Evolutionary conservation across 305 asterid species (phyloP).

Genomic region (Fraxinus sp.): DNA sequence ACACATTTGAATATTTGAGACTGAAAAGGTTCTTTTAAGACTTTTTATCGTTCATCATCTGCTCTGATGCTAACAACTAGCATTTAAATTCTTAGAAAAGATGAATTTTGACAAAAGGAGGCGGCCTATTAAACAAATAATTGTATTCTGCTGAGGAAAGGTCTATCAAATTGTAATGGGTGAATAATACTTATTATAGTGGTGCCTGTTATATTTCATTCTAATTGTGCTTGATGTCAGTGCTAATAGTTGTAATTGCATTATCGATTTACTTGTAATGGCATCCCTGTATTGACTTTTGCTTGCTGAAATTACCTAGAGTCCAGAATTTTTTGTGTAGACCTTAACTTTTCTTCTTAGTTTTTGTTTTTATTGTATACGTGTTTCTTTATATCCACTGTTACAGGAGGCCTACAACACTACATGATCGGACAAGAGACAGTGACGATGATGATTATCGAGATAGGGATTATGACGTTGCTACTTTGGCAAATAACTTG

Average conservation of each 20-base stretch:
- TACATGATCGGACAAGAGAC: conserved; percentile 63
- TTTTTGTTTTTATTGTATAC: not conserved
- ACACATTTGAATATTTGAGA: not conserved
- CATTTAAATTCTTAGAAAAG: not conserved
- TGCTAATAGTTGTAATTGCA: not conserved
- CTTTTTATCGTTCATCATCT: not conserved
- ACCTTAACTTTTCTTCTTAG: not conserved
- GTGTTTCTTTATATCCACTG: conserved; percentile 8
- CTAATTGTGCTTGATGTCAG: not conserved
- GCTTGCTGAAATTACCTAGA: not conserved
- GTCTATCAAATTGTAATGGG: not conserved
- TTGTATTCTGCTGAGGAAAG: not conserved
- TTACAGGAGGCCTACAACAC: conserved; percentile 70
- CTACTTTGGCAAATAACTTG: conserved; percentile 65
- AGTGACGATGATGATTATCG: conserved; percentile 73
- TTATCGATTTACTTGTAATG: not conserved
- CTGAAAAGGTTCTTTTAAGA: not conserved
- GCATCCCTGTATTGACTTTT: not conserved
- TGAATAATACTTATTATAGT: not conserved
- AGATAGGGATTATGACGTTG: conserved; percentile 68
- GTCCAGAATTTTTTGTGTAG: not conserved
- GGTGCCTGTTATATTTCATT: not conserved
- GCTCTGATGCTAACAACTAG: not conserved
- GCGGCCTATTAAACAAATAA: not conserved
- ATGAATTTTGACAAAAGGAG: not conserved